phyloP scores from a whole-genome alignment of 2,329 filamentous ascomycete species.

The Magnaporthiopsis incrustans region DNA sequence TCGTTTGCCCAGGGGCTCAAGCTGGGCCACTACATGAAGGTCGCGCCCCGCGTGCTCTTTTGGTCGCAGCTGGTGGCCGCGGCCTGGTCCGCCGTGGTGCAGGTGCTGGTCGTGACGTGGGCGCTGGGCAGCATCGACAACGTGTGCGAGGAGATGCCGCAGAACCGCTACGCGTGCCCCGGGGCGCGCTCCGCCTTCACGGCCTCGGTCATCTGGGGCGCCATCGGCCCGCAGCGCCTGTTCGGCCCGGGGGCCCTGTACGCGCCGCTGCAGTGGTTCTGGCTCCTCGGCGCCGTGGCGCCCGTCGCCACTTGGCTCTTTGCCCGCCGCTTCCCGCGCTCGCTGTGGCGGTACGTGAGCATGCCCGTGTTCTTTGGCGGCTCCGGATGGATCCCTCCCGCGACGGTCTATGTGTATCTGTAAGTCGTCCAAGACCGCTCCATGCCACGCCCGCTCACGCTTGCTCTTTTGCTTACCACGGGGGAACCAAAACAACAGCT shows the following conservation, averaged over 20 bases:
- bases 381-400: constrained; percentile 55
- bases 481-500: constrained; percentile 17
- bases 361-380: constrained; percentile 63
- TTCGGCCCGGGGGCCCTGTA: constrained; percentile 59
- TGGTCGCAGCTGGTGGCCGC: constrained; percentile 51
- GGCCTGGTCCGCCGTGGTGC: constrained; percentile 52
- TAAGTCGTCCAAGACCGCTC: constrained; percentile 3
- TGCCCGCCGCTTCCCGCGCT: constrained; percentile 53
- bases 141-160: constrained; percentile 47
- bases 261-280: constrained; percentile 59
- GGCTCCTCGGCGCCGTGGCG: constrained; percentile 55
- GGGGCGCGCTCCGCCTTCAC: constrained; percentile 55
- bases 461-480: not conserved
- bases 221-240: constrained; percentile 62
- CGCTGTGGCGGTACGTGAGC: constrained; percentile 56
- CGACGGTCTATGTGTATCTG: constrained; percentile 63
- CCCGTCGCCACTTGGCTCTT: constrained; percentile 57
- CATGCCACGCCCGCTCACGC: no score
- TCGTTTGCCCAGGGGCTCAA: constrained; percentile 60
- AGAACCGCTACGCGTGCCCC: constrained; percentile 49
- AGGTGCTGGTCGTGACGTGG: constrained; percentile 60
- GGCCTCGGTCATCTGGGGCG: constrained; percentile 64
- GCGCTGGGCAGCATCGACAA: constrained; percentile 52
- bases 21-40: constrained; percentile 61
- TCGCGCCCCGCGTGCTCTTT: constrained; percentile 55